Base-by-base conservation (phyloP, 768 basidiomycete genomes). In the Boletus rubescentipes region DNA sequence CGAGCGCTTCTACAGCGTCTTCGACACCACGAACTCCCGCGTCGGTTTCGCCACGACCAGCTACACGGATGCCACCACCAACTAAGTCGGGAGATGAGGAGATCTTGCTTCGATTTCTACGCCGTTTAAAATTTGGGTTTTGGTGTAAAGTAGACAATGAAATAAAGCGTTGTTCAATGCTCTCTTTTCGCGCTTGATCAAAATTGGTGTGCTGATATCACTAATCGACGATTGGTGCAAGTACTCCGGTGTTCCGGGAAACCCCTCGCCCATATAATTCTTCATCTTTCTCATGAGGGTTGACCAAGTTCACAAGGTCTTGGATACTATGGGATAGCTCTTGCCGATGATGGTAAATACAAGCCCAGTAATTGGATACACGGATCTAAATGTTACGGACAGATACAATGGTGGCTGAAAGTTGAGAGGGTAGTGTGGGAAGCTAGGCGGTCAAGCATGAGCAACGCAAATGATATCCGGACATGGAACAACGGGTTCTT, bases 1-100 rank as follows among this genome's bases (percentile, higher is more conserved):
- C 26, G 76, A 81, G 68, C 81, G 86, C 15, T 87, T 82, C 77
- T 87, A 86, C 72, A 74, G 79, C 30, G 84, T 85, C 35, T 86
- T 72, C 62, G 86, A 88, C 63, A 83, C 84, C 41, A 66, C 75
- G 40, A 81, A 83, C 72, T 69, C 66, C 45, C 80, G 73, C 60
- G 35, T 65, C 65, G 53, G 68, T 23, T 70, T 68, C 23, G 64
- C 67, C 21, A 54, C 51, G 26, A 72, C 72, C 15, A 23, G 26
- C 9, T 68, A 60, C 64, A 73, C 72, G 26, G 36, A 49, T 43
- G 61, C 70, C 21, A 70, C 63, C 46, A 67, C 59, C 48, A 71
- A 71, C 66, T 72, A 57, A 49, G 31, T 18, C 11, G 12, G 47
- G 31, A n/a, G 7, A 2, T 29, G 4, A 2, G n/a, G 11, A 16